Base-by-base conservation (phyloP, 495 filamentous ascomycete genomes). In the Aspergillus indologenus region DNA sequence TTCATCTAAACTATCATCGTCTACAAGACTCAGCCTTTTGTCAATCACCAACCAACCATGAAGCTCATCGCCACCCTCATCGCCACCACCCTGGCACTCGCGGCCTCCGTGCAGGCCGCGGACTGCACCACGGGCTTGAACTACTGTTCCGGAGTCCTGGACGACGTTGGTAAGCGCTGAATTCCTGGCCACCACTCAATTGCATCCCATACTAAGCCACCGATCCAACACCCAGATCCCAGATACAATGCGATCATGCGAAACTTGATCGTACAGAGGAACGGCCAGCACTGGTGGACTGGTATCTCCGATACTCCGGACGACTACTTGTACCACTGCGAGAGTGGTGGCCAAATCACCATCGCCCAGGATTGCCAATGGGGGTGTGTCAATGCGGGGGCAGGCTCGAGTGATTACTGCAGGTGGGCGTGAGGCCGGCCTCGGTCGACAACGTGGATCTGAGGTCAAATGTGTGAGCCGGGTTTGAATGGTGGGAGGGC, bases 371-470 rank as follows among this genome's bases (percentile, higher is more conserved):
- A 2, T 4, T 47, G 45, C 22, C 11, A 18, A 18, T 47, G 45
- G 44, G 44, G 44, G 15, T 46, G 44, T 18, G 44, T 46, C 44
- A 46, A 46, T n/a, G 63, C 61, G 15, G 51, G 48, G 6, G 12
- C 56, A 0, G 56, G 60, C n/a, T 65, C 68, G 42, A 60, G 68
- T 29, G 53, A 62, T 5, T 9, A 20, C 40, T 65, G 91, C 69
- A 87, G 61, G n/a, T n/a, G n/a, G n/a, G n/a, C n/a, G n/a, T n/a
- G n/a, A n/a, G n/a, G n/a, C n/a, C n/a, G n/a, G n/a, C n/a, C n/a
- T n/a, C n/a, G n/a, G n/a, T n/a, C n/a, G n/a, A n/a, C n/a, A n/a
- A n/a, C n/a, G n/a, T n/a, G n/a, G n/a, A n/a, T n/a, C n/a, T n/a
- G n/a, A n/a, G n/a, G n/a, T n/a, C n/a, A n/a, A n/a, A n/a, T n/a